Conservation (phyloP, 139 green algal species). For the Chlorella sp. region DNA sequence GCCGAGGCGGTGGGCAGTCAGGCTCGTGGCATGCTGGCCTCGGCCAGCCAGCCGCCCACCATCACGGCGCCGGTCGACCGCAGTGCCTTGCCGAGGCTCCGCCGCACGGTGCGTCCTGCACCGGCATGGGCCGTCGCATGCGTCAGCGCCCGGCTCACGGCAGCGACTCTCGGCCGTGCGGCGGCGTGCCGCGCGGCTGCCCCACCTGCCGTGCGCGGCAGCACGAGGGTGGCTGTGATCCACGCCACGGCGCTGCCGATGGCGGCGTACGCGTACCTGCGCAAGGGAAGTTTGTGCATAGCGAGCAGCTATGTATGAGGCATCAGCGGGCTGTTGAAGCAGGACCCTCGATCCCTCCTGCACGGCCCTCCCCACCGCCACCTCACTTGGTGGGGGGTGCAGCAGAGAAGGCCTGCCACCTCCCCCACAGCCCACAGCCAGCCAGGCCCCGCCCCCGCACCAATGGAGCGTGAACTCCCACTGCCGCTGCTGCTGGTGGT, state of each 20-base stretch:
- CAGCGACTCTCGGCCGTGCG: too few relatives aligned
- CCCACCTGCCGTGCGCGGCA: conserved; percentile 23
- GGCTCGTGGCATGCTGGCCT: too few relatives aligned
- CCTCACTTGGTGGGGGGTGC: too few relatives aligned
- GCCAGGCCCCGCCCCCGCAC: neutral
- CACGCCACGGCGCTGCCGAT: conserved; percentile 6
- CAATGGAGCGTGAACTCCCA: conserved; percentile 7
- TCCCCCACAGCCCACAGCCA: neutral
- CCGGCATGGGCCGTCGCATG: too few relatives aligned
- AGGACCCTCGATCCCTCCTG: neutral
- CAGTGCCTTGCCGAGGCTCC: too few relatives aligned
- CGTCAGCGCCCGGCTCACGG: too few relatives aligned
- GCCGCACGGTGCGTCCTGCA: too few relatives aligned
- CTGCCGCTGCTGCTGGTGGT: neutral
- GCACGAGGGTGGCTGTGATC: conserved; percentile 16
- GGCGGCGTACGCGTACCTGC: conserved; percentile 1
- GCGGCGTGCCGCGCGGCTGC: neutral
- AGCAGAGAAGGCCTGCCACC: neutral
- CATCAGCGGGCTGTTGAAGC: neutral
- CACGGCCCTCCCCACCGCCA: too few relatives aligned
- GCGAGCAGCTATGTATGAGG: neutral
- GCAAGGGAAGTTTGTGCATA: neutral
- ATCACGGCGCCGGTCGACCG: too few relatives aligned
- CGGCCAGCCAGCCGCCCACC: too few relatives aligned
- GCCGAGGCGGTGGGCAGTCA: too few relatives aligned